Base-by-base conservation (phyloP, 208 protist genomes). In the Phytomonas sp. region DNA sequence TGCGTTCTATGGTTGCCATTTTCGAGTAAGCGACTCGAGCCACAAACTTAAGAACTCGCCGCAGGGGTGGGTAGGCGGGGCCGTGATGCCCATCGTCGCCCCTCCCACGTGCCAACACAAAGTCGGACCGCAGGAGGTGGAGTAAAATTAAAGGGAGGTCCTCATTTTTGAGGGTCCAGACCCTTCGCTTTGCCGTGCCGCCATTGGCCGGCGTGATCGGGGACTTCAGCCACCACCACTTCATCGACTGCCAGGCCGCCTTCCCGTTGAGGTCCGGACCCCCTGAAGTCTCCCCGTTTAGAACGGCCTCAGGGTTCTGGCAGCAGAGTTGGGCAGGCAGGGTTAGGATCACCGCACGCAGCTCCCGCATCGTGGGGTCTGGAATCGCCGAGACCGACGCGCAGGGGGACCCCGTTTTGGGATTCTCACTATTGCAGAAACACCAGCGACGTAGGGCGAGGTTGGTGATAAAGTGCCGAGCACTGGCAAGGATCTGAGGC, bases 321-420 rank as follows among this genome's bases (percentile, higher is more conserved):
- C 6, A 33, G 49, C 63, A 34, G 37, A 63, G 60, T 19, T 66
- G 70, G n/a, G 29, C 29, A 36, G 83, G 83, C 33, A 88, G 62
- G 11, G 79, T 77, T 59, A 64, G 36, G 32, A 88, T 64, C 69
- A 77, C 76, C 0, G 32, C 62, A 16, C 83, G 83, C 63, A 88
- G 70, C 73, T 88, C 77, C 31, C 74, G 77, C 7, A 71, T 72
- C 23, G 76, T 81, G n/a, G 83, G 83, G 33, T 75, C 64, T 1
- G 71, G 60, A 4, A 75, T 42, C 30, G 31, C n/a, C 63, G 23
- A 67, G 10, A 12, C n/a, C 40, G 8, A 3, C 37, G 30, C 8
- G 14, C 29, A 75, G 36, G 33, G 65, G 49, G 52, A 69, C 26
- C 40, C 40, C 2, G 10, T 12, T 49, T 49, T 49, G 6, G 19